phyloP scores from a whole-genome alignment of 176 grass and related monocot genomes.

The bread wheat (Triticum aestivum) region IWGSC_CS_RefSeq_v2.1 NC_057803.1:586206210-586206709 shows the following conservation, averaged over 20 bases:
- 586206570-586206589: constrained; percentile 9
- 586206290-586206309: constrained; percentile 23
- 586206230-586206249: constrained; percentile 14
- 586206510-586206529: neutral
- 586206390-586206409: constrained; percentile 79
- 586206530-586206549: neutral
- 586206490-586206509: constrained; percentile 52
- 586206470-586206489: constrained; percentile 92
- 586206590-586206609: neutral
- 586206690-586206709: neutral
- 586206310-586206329: constrained; percentile 27
- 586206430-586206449: constrained; percentile 77
- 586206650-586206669: neutral
- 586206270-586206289: constrained; percentile 4
- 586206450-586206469: constrained; percentile 66
- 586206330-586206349: constrained; percentile 98
- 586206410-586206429: constrained; percentile 94
- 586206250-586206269: neutral
- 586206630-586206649: neutral
- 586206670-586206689: constrained; percentile 22
- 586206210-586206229: constrained; percentile 13
- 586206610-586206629: neutral
- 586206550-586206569: neutral
- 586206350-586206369: constrained; percentile 86
- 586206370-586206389: constrained; percentile 90